Base-by-base conservation (phyloP, 148 eudicot species). In the Drosera capensis region DNA sequence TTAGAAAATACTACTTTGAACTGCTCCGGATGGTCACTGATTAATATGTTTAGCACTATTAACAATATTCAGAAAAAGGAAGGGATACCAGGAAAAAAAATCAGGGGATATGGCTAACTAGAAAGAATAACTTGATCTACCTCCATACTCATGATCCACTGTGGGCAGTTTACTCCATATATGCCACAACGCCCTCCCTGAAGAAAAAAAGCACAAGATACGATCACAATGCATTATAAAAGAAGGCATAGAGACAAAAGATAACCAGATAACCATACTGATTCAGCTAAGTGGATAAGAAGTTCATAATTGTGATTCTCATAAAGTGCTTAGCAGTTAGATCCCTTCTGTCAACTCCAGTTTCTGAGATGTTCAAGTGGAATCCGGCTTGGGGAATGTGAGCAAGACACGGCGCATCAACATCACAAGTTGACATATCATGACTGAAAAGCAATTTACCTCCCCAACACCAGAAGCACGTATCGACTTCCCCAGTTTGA, bases 91-190 rank as follows among this genome's bases (percentile, higher is more conserved):
- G 22, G 25, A 18, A 20, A 26, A 29, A 40, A 22, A 12, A 8
- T 14, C n/a, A 40, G 6, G 16, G 29, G 17, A 17, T 21, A 14
- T 26, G 21, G 14, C 11, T 1, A 23, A 36, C 41, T 16, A 31
- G 38, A 50, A 17, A 24, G 20, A 46, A 49, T 21, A 6, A 5
- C 11, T 28, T 11, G 7, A 63, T 67, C 62, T 72, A 92, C 99
- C 99, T 92, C 81, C 99, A 92, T 92, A 70, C 99, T 81, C 71
- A 92, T 81, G 49, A 92, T 57, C 99, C 99, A 92, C 57, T 79
- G 88, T 29, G 85, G 45, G 24, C 63, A 65, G 55, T 92, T 92
- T 65, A 70, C 77, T 49, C 99, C 99, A 74, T 65, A 92, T 39
- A 92, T 73, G 51, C 99, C 99, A 58, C 95, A 85, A 24, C 73